Evolutionary conservation across 2,329 filamentous ascomycete genomes (phyloP).

Genomic region (Xylariaceae sp.): DNA sequence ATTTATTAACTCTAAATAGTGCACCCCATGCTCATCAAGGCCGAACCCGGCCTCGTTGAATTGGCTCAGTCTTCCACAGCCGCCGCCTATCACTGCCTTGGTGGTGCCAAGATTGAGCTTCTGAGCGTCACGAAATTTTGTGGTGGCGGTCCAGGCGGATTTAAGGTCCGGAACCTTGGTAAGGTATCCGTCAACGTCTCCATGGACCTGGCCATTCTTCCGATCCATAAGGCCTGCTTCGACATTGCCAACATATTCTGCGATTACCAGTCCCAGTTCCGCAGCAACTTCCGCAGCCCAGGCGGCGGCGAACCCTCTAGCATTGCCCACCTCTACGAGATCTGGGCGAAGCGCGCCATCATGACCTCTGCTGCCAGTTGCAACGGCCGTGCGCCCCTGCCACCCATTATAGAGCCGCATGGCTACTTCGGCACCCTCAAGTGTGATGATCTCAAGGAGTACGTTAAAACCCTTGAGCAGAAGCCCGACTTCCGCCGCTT

Average conservation of each 20-base stretch:
- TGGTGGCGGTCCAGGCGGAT: conserved; percentile 15
- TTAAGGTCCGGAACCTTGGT: background rate
- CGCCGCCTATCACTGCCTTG: background rate
- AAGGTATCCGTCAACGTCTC: conserved; percentile 9
- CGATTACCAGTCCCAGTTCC: conserved; percentile 11
- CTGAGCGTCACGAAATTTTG: background rate
- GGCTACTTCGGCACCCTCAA: conserved; percentile 10
- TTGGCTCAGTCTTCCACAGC: conserved; percentile 11
- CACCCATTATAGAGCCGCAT: conserved; percentile 17
- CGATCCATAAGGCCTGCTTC: conserved; percentile 25
- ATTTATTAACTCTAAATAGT: background rate
- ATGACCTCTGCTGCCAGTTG: background rate
- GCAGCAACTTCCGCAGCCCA: conserved; percentile 15
- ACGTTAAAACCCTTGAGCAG: background rate
- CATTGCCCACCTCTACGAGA: conserved; percentile 30
- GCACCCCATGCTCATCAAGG: conserved; percentile 17
- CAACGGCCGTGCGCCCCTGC: background rate
- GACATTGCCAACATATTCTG: conserved; percentile 22
- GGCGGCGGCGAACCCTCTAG: conserved; percentile 18
- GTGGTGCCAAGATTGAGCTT: conserved; percentile 3
- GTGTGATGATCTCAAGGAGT: background rate
- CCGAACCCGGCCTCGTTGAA: conserved; percentile 9
- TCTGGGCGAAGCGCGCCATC: conserved; percentile 29
- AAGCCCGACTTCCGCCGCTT: background rate
- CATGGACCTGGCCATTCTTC: conserved; percentile 18